These are phyloP conservation scores for Botrytis sinoallii DNA, from an alignment of 2,329 filamentous ascomycete genomes.

Conservation along the genomic window DNA sequence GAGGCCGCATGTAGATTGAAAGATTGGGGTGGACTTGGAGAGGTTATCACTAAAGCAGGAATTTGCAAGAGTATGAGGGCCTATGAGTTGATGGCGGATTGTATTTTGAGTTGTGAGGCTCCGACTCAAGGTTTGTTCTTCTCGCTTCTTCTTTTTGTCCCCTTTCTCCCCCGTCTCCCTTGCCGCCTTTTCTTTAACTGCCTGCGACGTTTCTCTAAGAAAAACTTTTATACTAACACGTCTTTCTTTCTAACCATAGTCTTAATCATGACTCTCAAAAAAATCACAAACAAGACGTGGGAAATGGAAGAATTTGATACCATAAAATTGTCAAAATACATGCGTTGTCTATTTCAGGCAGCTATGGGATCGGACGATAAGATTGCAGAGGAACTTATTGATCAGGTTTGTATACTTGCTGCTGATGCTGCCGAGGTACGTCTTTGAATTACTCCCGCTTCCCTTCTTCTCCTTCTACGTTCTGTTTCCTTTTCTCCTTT, in stretches of 20 bases:
- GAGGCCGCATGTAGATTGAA: constrained; percentile 68
- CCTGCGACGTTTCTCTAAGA: not conserved
- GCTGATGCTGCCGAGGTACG: constrained; percentile 49
- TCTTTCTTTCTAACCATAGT: constrained; percentile 23
- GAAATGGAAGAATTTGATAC: constrained; percentile 54
- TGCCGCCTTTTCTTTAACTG: constrained; percentile 7
- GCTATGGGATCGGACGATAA: constrained; percentile 52
- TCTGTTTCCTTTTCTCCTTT: not conserved
- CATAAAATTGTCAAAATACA: constrained; percentile 67
- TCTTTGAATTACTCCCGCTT: not conserved
- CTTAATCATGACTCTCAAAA: constrained; percentile 50
- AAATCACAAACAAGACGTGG: constrained; percentile 68
- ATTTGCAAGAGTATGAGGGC: constrained; percentile 45
- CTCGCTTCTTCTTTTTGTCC: not conserved
- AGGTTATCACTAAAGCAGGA: constrained; percentile 54
- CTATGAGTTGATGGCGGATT: constrained; percentile 65
- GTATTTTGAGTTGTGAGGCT: constrained; percentile 53
- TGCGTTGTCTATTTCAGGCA: constrained; percentile 72
- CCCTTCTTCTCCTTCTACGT: not conserved
- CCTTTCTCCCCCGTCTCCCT: not conserved
- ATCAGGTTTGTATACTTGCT: constrained; percentile 58
- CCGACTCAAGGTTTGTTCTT: constrained; percentile 48
- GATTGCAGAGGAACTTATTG: constrained; percentile 57
- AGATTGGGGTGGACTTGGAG: constrained; percentile 62
- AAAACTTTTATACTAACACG: not conserved